Evolutionary conservation across 2,329 filamentous ascomycete species (phyloP), one percentile per base, ranked within the genome.

Genomic region (Calonectria hongkongensis): DNA sequence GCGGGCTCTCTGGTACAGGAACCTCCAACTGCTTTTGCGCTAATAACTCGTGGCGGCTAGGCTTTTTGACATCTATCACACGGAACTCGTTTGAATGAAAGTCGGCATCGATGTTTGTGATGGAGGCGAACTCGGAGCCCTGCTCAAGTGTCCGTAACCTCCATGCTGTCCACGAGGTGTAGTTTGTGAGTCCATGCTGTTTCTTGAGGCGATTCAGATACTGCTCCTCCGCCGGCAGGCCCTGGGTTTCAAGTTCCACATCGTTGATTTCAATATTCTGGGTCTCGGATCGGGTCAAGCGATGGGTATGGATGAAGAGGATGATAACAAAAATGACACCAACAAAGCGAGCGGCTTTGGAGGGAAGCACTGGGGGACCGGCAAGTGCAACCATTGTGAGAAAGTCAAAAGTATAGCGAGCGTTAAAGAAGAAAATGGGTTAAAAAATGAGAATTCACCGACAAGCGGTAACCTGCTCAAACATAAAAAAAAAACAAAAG

Each of bases 91-190:
- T 79, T 43, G 80, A 79, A 56, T 80, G 80, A 68, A 85, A 84
- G 47, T 82, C 77, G 36, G 78, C 67, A 39, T 81, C 73, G 4
- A 84, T 75, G 30, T 79, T 75, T 8, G 82, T 83, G 5, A 83
- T 66, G 3, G 82, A 78, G 21, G 74, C 74, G 63, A 75, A 74
- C 36, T 79, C 77, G 28, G 79, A 77, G 68, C 76, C 74, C 73
- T 82, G 77, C 71, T 80, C 80, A 33, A 78, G 75, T 5, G 77
- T 78, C 13, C 78, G 77, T n/a, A 84, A 76, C 73, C 79, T 79
- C 82, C 82, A 84, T 2, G 81, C 80, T 47, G 80, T 77, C 83
- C 83, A 85, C 21, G 78, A 77, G 2, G 82, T 81, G 47, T 81
- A 73, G 12, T 82, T 79, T 6, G 82, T 81, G 28, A 84, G 75